phyloP scores from a whole-genome alignment of 2,329 filamentous ascomycete genomes.

The Cytospora schulzeri region DNA sequence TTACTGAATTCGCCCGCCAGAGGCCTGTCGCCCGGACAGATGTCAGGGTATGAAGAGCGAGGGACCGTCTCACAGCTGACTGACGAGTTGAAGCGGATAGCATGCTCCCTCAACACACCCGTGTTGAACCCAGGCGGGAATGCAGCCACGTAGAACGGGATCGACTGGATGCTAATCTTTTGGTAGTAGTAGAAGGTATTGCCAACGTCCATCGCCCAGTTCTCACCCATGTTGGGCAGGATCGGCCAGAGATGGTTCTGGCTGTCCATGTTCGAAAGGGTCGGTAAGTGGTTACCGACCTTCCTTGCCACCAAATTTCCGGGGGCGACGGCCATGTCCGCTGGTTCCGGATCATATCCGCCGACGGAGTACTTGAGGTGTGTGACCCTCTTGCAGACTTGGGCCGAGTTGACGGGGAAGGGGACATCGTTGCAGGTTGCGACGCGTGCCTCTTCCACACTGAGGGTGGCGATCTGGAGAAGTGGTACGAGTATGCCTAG shows the following conservation, averaged over 20 bases:
- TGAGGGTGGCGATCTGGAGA: slow-evolving; percentile 9
- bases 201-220: slow-evolving; percentile 7
- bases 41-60: slow-evolving; percentile 4
- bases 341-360: slow-evolving; percentile 16
- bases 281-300: slow-evolving; percentile 4
- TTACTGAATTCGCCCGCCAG: slow-evolving; percentile 8
- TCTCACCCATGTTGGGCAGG: neutral
- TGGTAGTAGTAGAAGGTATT: slow-evolving; percentile 19
- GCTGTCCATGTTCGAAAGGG: slow-evolving; percentile 8
- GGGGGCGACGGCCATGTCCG: slow-evolving; percentile 11
- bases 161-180: slow-evolving; percentile 6
- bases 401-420: neutral
- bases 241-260: slow-evolving; percentile 14
- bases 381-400: slow-evolving; percentile 6
- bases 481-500: slow-evolving; percentile 11
- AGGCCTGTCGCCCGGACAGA: neutral
- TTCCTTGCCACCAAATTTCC: slow-evolving; percentile 15
- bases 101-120: slow-evolving; percentile 11
- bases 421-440: slow-evolving; percentile 15
- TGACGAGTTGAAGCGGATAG: slow-evolving; percentile 12
- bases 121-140: slow-evolving; percentile 14
- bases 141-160: slow-evolving; percentile 13
- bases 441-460: slow-evolving; percentile 9
- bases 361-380: slow-evolving; percentile 8
- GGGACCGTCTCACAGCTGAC: slow-evolving; percentile 8